Base-by-base conservation (phyloP, 192 early-diverging fungal species). In the Entomortierella parvispora region DNA sequence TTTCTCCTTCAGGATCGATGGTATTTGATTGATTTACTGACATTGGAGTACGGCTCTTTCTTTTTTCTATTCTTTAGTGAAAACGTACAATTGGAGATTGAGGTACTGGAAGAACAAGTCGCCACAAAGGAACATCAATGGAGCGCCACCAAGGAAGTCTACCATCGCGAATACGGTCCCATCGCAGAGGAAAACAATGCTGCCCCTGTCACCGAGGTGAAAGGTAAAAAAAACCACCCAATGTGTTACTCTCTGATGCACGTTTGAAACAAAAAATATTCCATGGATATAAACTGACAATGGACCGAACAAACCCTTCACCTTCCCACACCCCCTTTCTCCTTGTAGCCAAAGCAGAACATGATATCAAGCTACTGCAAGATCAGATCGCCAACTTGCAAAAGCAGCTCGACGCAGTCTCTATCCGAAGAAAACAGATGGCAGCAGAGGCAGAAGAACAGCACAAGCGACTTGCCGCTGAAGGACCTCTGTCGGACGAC, bases 141-240 rank as follows among this genome's bases (percentile, higher is more conserved):
- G 71, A 67, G 59, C 37, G 71, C 71, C 8, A 76, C 71, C 20
- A 76, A 76, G 32, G 71, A 76, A 12, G 71, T 76, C 48, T 76
- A 65, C 44, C 51, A 56, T 25, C 71, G 71, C 23, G 71, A 76
- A 37, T 76, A 49, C 58, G 71, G 71, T 1, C 51, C 71, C 25
- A 76, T 76, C 43, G 45, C 45, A 0, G 71, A 71, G 7, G 44
- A 51, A 28, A n/a, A 49, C 25, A 31, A 32, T 26, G 20, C 59
- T 11, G 42, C 33, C n/a, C 54, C 61, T 3, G 56, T 59, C 8
- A 72, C 53, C 26, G 70, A 65, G 44, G 48, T 23, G 18, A 72
- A 72, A 72, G 70, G 70, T 72, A 53, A 20, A 22, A 25, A 2
- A 18, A 6, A 17, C 2, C 32, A 6, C 34, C 2, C 22, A 18